These are phyloP conservation scores for Kodamaea suecica DNA, from an alignment of 1,139 yeast genomes.

Conservation along the genomic window DNA sequence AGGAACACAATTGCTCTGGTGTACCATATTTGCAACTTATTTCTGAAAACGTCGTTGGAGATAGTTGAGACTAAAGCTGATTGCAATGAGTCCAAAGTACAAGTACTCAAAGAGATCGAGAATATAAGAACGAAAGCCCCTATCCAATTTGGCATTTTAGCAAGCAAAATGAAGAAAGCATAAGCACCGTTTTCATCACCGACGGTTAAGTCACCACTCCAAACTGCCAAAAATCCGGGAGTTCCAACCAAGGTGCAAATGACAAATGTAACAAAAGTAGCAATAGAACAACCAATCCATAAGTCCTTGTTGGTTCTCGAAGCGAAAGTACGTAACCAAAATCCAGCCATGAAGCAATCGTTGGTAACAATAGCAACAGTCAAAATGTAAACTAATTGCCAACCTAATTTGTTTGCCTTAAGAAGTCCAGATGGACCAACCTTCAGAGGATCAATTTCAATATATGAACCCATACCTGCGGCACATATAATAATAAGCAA, in stretches of 20 bases:
- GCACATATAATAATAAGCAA: constrained; percentile 66
- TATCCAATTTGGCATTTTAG: constrained; percentile 83
- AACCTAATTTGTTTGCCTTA: constrained; percentile 68
- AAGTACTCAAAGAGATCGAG: constrained; percentile 70
- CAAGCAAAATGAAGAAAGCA: constrained; percentile 67
- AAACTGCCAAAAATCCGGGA: constrained; percentile 84
- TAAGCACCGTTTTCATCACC: constrained; percentile 58
- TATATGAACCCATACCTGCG: constrained; percentile 76
- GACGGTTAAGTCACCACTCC: constrained; percentile 74
- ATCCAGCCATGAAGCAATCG: constrained; percentile 86
- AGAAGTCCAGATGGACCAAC: constrained; percentile 66
- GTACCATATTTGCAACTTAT: constrained; percentile 63
- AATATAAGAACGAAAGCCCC: constrained; percentile 80
- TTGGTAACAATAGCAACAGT: constrained; percentile 86
- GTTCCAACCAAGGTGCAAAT: constrained; percentile 73
- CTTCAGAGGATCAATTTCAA: constrained; percentile 60
- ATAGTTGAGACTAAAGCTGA: constrained; percentile 87
- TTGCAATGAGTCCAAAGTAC: constrained; percentile 86
- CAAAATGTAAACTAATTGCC: constrained; percentile 84
- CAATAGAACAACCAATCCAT: constrained; percentile 69
- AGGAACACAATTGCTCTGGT: constrained; percentile 70
- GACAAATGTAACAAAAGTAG: constrained; percentile 61
- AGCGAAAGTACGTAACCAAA: constrained; percentile 94
- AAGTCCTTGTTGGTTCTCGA: constrained; percentile 75
- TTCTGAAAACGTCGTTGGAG: constrained; percentile 86